Evolutionary conservation across 139 green algal genomes (phyloP).

Genomic region (Chlamydomonas applanata): DNA sequence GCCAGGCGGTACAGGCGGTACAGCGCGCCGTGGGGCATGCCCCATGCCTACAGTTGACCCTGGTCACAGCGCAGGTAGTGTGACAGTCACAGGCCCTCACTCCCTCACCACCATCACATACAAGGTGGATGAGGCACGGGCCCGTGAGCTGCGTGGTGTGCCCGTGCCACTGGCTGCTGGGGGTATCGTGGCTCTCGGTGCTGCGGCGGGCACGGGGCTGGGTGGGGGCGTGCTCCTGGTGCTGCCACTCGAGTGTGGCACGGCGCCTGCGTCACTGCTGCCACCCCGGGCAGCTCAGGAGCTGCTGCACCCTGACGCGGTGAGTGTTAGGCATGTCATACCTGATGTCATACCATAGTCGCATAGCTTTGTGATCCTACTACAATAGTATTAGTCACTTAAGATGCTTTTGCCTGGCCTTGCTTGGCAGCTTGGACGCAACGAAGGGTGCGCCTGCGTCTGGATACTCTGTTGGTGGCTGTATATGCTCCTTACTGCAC

Average conservation of each 20-base stretch:
- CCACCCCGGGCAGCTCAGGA: slow-evolving; percentile 13
- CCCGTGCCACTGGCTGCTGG: slow-evolving; percentile 7
- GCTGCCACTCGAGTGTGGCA: slow-evolving; percentile 16
- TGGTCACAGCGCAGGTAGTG: too few relatives aligned
- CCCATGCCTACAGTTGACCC: too few relatives aligned
- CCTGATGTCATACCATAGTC: too few relatives aligned
- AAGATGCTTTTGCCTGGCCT: too few relatives aligned
- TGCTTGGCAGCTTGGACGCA: background rate
- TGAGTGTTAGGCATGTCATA: background rate
- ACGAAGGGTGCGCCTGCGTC: background rate
- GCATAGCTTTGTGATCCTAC: too few relatives aligned
- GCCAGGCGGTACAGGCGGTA: too few relatives aligned
- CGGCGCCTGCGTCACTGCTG: slow-evolving; percentile 16
- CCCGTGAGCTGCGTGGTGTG: background rate
- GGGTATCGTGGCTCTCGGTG: slow-evolving; percentile 30
- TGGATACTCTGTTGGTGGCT: too few relatives aligned
- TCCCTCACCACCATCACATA: too few relatives aligned
- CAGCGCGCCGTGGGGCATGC: too few relatives aligned
- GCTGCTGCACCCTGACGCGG: slow-evolving; percentile 33
- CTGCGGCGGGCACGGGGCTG: background rate
- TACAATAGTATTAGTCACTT: too few relatives aligned
- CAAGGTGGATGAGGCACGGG: background rate
- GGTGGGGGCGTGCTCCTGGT: background rate
- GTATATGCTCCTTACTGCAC: too few relatives aligned
- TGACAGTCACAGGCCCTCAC: too few relatives aligned